Evolutionary conservation across 768 basidiomycete species (phyloP).

Genomic region (Candolleomyces aberdarensis): DNA sequence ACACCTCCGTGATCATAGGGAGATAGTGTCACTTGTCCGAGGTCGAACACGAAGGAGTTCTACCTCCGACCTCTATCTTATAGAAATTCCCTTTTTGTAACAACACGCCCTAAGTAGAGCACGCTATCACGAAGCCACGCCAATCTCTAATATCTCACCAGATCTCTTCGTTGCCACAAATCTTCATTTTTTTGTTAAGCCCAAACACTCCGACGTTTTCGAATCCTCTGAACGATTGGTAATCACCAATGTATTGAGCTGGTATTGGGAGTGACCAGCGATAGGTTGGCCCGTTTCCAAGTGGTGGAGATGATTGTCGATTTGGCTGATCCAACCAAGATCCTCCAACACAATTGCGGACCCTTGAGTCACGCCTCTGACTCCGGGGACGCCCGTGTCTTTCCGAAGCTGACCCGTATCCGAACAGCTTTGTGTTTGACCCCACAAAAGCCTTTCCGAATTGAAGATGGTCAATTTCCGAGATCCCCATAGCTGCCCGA

Average conservation of each 20-base stretch:
- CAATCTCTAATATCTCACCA: not conserved
- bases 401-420: no score
- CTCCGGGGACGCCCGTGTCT: no score
- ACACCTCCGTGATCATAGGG: constrained; percentile 1
- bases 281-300: no score
- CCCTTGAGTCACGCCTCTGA: no score
- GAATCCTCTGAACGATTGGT: not conserved
- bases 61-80: not conserved
- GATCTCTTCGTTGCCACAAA: not conserved
- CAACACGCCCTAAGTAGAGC: not conserved
- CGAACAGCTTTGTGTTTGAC: no score
- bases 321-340: no score
- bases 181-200: no score
- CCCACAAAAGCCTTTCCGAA: not conserved
- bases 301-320: no score
- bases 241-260: no score
- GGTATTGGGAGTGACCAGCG: no score
- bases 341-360: no score
- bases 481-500: constrained; percentile 1
- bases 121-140: no score
- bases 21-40: not conserved
- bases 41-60: not conserved
- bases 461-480: not conserved
- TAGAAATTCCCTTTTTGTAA: not conserved
- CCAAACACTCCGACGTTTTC: not conserved